A percentile compares a stretch with the other conserved stretches of the same genome.
Evolutionary conservation across 768 basidiomycete species (phyloP).

Genomic region (Scleroderma bovista): DNA sequence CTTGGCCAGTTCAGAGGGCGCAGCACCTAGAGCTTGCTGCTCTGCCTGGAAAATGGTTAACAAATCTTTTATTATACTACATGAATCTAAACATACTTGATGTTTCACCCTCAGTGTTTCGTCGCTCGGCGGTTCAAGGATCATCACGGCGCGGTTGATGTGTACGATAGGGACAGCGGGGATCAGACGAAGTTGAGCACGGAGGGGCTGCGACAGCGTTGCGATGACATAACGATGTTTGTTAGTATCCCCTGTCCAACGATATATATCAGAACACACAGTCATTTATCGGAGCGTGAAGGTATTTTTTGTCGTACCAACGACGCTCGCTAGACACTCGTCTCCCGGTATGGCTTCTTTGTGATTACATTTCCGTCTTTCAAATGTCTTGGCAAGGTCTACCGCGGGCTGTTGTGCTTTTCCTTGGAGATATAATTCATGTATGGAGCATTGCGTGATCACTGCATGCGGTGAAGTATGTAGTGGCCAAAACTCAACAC

Average conservation of each 20-base stretch:
- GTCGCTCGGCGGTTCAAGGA: slow-evolving; percentile 86
- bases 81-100: slow-evolving; percentile 14
- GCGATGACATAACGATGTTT: slow-evolving; percentile 91
- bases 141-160: slow-evolving; percentile 87
- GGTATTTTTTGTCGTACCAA: no score
- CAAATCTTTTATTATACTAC: background rate
- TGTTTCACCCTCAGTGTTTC: slow-evolving; percentile 60
- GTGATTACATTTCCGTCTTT: slow-evolving; percentile 93
- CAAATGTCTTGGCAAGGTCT: slow-evolving; percentile 89
- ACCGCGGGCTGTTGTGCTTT: slow-evolving; percentile 66
- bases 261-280: no score
- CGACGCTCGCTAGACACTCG: slow-evolving; percentile 73
- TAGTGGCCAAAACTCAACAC: slow-evolving; percentile 4
- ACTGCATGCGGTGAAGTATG: slow-evolving; percentile 51
- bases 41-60: slow-evolving; percentile 46
- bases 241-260: slow-evolving; percentile 62
- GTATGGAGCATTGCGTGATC: slow-evolving; percentile 98
- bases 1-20: slow-evolving; percentile 29
- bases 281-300: no score
- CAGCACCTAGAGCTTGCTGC: slow-evolving; percentile 50
- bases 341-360: slow-evolving; percentile 78
- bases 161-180: slow-evolving; percentile 86
- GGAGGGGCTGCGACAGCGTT: slow-evolving; percentile 72
- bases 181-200: slow-evolving; percentile 53
- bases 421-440: slow-evolving; percentile 86